These are phyloP conservation scores for Metschnikowia lunata DNA, from an alignment of 805 yeast genomes.

Conservation along the genomic window DNA sequence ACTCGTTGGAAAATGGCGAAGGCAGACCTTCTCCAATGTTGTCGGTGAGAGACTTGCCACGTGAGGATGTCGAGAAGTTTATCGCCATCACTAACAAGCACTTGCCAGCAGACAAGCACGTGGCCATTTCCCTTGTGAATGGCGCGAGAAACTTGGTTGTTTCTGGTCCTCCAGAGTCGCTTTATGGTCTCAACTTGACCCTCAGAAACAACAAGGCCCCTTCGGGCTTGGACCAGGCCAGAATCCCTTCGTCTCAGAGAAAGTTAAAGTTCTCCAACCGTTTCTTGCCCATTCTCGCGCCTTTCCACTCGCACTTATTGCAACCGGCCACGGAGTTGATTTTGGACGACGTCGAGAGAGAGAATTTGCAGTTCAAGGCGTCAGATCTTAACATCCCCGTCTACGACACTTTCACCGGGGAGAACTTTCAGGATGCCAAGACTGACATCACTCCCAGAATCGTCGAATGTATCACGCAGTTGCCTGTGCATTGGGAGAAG, in stretches of 20 bases:
- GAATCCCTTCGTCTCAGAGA: conserved; percentile 91
- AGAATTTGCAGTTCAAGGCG: conserved; percentile 53
- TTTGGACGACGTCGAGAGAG: conserved; percentile 50
- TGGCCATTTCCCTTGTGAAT: conserved; percentile 84
- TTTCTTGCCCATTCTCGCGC: conserved; percentile 92
- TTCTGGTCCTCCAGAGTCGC: conserved; percentile 96
- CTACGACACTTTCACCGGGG: conserved; percentile 82
- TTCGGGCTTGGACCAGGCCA: conserved; percentile 88
- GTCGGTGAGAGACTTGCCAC: conserved; percentile 82
- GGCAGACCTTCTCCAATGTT: conserved; percentile 98
- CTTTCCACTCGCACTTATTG: conserved; percentile 91
- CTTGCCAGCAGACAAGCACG: conserved; percentile 86
- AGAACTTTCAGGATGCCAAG: conserved; percentile 54
- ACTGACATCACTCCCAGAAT: conserved; percentile 60
- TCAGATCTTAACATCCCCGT: conserved; percentile 75
- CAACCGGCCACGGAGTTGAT: conserved; percentile 66
- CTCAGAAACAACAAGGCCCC: conserved; percentile 94
- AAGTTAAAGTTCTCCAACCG: conserved; percentile 90
- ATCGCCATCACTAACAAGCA: conserved; percentile 88
- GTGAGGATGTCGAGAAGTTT: conserved; percentile 70
- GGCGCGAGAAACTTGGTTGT: conserved; percentile 96
- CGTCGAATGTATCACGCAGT: conserved; percentile 76
- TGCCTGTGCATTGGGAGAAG: conserved; percentile 91
- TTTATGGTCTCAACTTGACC: conserved; percentile 90
- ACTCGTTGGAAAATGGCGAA: conserved; percentile 89